Evolutionary conservation across 2,329 filamentous ascomycete genomes (phyloP), one percentile per base, ranked within the genome.

Genomic region (Sordariomycetes sp.): DNA sequence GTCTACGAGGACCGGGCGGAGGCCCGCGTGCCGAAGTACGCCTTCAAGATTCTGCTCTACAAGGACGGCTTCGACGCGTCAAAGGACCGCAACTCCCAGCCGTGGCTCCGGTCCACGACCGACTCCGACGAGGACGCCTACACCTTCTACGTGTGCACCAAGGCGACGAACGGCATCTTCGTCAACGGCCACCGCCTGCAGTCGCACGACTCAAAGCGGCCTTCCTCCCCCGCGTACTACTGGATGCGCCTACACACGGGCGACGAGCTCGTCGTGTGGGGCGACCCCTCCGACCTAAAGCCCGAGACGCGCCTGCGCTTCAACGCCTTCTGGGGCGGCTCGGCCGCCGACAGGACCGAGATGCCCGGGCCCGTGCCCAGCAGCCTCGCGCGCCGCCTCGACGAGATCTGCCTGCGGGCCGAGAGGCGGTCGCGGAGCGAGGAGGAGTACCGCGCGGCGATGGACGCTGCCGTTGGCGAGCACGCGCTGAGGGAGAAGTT

Each of bases 11-110:
- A 85, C 54, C 73, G 70, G 34, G 72, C 74, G 25, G 90, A 97
- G 63, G 79, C 77, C 2, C 86, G 85, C 18, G 83, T 97, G 40
- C 90, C 92, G 1, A 93, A 93, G 67, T 86, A 86, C 62, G 90
- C 89, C 0, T 83, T 96, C 64, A 87, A 89, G 65, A 75, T 97
- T 43, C 77, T 90, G 37, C 82, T 94, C 34, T 90, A 87, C 79
- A 85, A 82, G 58, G 79, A 85, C 0, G 82, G 81, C 12, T 86
- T 86, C 59, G 86, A 89, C 59, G 76, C 80, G 8, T 75, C 75
- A 54, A 78, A 76, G 54, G 78, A 81, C 24, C 56, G 75, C 75
- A 40, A 79, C 79, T 56, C 55, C 53, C 74, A 71, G 59, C 68
- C 74, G 54, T 71, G 75, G 73, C 60, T 65, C 28, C 61, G 64